A percentile compares a stretch with the other conserved stretches of the same genome.
Evolutionary conservation across 139 green algal genomes (phyloP).

Genomic region (Yamagishiella unicocca): DNA sequence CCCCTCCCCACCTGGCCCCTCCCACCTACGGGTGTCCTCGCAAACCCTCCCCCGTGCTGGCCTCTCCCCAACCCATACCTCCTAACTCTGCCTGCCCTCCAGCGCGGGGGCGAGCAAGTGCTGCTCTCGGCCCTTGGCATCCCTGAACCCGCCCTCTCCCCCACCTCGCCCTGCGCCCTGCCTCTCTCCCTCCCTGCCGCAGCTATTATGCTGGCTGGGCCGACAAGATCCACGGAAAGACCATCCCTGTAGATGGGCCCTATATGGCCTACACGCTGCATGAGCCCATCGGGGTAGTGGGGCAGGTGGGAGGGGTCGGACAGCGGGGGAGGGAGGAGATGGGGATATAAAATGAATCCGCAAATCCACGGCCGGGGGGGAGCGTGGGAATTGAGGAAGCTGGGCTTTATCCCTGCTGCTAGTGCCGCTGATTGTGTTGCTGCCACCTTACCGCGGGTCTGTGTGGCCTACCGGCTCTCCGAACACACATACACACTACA

Average conservation of each 20-base stretch:
- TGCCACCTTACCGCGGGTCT: not conserved
- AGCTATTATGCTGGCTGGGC: constrained; percentile 57
- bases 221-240: constrained; percentile 83
- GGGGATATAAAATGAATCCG: not conserved
- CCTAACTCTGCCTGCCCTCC: not conserved
- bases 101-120: not conserved
- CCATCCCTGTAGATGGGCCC: constrained; percentile 67
- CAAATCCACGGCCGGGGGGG: too few species aligned
- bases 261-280: constrained; percentile 50
- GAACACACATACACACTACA: not conserved
- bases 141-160: not conserved
- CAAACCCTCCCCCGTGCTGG: too few species aligned
- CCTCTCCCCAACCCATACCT: too few species aligned
- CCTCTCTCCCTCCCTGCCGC: not conserved
- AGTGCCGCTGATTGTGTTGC: not conserved
- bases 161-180: not conserved
- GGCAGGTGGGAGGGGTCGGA: constrained; percentile 42
- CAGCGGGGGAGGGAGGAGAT: not conserved
- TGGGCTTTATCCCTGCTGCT: not conserved
- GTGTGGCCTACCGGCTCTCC: too few species aligned
- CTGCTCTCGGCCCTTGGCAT: not conserved
- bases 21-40: too few species aligned
- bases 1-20: too few species aligned
- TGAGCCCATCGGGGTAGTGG: constrained; percentile 62
- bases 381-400: not conserved